A percentile compares a stretch with the other conserved stretches of the same genome.
Evolutionary conservation across 345 rosid species (phyloP).

Genomic region (Anastatica hierochuntica): DNA sequence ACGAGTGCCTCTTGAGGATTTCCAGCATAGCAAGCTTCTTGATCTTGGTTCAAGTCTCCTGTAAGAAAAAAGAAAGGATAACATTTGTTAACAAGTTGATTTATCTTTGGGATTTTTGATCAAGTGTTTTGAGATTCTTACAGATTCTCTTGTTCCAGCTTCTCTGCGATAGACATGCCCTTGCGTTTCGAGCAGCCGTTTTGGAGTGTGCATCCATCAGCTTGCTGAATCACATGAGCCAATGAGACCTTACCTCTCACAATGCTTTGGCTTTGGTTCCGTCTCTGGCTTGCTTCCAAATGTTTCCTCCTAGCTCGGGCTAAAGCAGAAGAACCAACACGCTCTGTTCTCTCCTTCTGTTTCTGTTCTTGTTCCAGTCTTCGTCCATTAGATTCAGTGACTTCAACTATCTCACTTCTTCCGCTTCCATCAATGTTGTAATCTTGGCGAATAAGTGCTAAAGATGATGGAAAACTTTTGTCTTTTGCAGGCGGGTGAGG

Average conservation of each 20-base stretch:
- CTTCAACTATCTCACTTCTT: slow-evolving; percentile 78
- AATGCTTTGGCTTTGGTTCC: slow-evolving; percentile 74
- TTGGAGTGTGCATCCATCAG: slow-evolving; percentile 62
- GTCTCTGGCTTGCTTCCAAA: slow-evolving; percentile 46
- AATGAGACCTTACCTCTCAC: slow-evolving; percentile 85
- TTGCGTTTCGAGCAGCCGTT: slow-evolving; percentile 71
- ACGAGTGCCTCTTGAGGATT: slow-evolving; percentile 56
- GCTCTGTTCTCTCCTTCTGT: slow-evolving; percentile 17
- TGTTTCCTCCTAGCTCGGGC: slow-evolving; percentile 41
- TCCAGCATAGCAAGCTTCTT: slow-evolving; percentile 94
- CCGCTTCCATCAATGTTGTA: slow-evolving; percentile 24
- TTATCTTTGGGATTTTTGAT: slow-evolving; percentile 1
- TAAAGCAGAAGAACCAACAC: slow-evolving; percentile 17
- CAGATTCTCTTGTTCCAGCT: slow-evolving; percentile 97
- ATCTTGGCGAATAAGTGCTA: slow-evolving; percentile 21
- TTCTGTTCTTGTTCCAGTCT: slow-evolving; percentile 24
- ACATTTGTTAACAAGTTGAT: background rate
- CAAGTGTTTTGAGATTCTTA: slow-evolving; percentile 29
- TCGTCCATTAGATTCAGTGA: slow-evolving; percentile 32
- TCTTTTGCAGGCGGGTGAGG: slow-evolving; percentile 6
- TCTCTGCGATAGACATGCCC: slow-evolving; percentile 95
- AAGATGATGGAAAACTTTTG: slow-evolving; percentile 30
- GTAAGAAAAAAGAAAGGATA: slow-evolving; percentile 5
- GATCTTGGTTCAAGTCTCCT: slow-evolving; percentile 95
- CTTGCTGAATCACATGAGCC: slow-evolving; percentile 90